These are phyloP conservation scores for Phytopythium kandeliae DNA, from an alignment of 352 stramenopile genomes.

Conservation along the genomic window DNA sequence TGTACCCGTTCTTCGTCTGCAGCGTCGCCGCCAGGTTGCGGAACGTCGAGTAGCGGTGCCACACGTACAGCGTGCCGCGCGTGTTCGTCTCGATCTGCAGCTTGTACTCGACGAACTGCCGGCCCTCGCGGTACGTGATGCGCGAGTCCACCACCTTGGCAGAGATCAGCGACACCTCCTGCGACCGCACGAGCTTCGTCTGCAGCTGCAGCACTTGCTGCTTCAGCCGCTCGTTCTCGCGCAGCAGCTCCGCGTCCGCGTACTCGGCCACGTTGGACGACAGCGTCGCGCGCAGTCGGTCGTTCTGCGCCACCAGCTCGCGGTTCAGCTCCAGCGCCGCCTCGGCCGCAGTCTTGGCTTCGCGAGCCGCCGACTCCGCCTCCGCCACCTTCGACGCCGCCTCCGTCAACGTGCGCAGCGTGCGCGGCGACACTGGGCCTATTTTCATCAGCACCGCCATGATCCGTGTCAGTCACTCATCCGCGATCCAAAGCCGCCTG, in stretches of 20 bases:
- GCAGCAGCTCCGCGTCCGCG: conserved; percentile 53
- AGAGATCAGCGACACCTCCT: conserved; percentile 60
- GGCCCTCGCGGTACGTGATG: conserved; percentile 60
- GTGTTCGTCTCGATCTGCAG: conserved; percentile 71
- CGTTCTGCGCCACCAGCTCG: conserved; percentile 56
- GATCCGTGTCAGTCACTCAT: neutral
- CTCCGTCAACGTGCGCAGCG: conserved; percentile 58
- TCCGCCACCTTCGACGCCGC: conserved; percentile 71
- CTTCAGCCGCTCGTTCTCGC: conserved; percentile 67
- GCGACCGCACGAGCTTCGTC: conserved; percentile 57
- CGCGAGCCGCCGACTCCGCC: conserved; percentile 58
- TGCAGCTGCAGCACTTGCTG: conserved; percentile 68
- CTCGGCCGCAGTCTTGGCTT: conserved; percentile 63
- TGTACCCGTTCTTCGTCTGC: conserved; percentile 74
- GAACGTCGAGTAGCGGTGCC: conserved; percentile 77
- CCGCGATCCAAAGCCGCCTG: neutral
- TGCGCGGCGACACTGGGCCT: conserved; percentile 54
- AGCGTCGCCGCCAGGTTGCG: conserved; percentile 64
- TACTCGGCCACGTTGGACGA: conserved; percentile 69
- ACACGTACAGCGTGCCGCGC: conserved; percentile 59
- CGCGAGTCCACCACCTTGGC: conserved; percentile 68
- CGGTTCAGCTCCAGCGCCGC: conserved; percentile 53
- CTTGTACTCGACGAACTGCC: conserved; percentile 75
- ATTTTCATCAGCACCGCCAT: neutral
- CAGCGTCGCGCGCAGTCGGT: conserved; percentile 52